phyloP scores from a whole-genome alignment of 1,284 basidiomycete species.

The Trichosporon sp. region DNA sequence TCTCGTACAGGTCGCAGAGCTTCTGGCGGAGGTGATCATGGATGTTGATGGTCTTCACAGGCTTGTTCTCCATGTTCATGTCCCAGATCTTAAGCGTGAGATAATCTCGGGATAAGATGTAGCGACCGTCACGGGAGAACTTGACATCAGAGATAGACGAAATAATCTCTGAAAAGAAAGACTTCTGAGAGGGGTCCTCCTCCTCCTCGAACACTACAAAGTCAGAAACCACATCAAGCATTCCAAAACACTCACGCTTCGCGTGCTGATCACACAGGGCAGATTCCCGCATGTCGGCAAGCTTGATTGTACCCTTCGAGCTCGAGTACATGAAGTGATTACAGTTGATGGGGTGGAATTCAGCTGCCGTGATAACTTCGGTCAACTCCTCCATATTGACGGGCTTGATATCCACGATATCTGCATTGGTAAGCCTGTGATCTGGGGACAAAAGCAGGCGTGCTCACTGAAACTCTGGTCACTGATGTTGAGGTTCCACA shows the following conservation, averaged over 20 bases:
- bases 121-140: slow-evolving; percentile 95
- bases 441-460: background rate
- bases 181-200: slow-evolving; percentile 94
- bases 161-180: slow-evolving; percentile 99
- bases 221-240: background rate
- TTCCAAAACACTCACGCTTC: slow-evolving; percentile 71
- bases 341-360: slow-evolving; percentile 97
- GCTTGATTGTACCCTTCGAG: slow-evolving; percentile 99
- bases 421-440: slow-evolving; percentile 58
- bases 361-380: slow-evolving; percentile 98
- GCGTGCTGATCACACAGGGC: slow-evolving; percentile 95
- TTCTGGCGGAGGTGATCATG: slow-evolving; percentile 97
- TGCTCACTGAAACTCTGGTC: slow-evolving; percentile 98
- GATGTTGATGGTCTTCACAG: slow-evolving; percentile 96
- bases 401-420: slow-evolving; percentile 99
- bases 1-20: slow-evolving; percentile 98
- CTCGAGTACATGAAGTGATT: slow-evolving; percentile 99
- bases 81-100: slow-evolving; percentile 99
- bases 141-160: slow-evolving; percentile 99
- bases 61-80: slow-evolving; percentile 97
- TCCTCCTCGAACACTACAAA: slow-evolving; percentile 96
- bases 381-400: slow-evolving; percentile 99
- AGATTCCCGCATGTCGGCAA: slow-evolving; percentile 99
- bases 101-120: slow-evolving; percentile 96
- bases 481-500: slow-evolving; percentile 98